A percentile compares a stretch with the other conserved stretches of the same genome.
These are phyloP conservation scores for Solanum ahanhuiri DNA, from an alignment of 257 asterid genomes.

Conservation along the genomic window DNA sequence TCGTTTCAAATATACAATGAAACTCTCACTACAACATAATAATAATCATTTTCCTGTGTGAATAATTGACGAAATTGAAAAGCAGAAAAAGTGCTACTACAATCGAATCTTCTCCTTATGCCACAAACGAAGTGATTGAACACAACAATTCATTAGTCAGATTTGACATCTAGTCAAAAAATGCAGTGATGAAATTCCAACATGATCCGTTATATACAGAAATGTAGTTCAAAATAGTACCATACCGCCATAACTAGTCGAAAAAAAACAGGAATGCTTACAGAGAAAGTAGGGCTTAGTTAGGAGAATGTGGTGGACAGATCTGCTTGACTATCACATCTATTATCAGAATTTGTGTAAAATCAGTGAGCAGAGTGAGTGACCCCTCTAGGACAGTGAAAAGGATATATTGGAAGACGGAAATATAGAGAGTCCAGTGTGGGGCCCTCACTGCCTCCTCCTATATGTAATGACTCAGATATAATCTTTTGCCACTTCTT, in stretches of 20 bases:
- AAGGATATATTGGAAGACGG: not conserved
- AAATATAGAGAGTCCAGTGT: not conserved
- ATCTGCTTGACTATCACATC: not conserved
- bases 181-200: not conserved
- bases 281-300: conserved; percentile 6
- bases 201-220: not conserved
- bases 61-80: not conserved
- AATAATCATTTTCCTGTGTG: not conserved
- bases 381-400: not conserved
- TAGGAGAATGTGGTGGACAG: not conserved
- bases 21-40: not conserved
- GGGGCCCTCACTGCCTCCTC: not conserved
- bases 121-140: not conserved
- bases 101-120: not conserved
- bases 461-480: not conserved
- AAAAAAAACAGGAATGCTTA: not conserved
- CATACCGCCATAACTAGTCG: not conserved
- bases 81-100: not conserved
- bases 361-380: not conserved
- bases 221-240: not conserved
- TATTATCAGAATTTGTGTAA: not conserved
- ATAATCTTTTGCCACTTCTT: not conserved
- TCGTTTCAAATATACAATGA: not conserved
- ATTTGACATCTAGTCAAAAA: not conserved
- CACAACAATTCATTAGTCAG: not conserved